Evolutionary conservation across 1,284 basidiomycete genomes (phyloP).

Genomic region (Ganoderma multipileum): DNA sequence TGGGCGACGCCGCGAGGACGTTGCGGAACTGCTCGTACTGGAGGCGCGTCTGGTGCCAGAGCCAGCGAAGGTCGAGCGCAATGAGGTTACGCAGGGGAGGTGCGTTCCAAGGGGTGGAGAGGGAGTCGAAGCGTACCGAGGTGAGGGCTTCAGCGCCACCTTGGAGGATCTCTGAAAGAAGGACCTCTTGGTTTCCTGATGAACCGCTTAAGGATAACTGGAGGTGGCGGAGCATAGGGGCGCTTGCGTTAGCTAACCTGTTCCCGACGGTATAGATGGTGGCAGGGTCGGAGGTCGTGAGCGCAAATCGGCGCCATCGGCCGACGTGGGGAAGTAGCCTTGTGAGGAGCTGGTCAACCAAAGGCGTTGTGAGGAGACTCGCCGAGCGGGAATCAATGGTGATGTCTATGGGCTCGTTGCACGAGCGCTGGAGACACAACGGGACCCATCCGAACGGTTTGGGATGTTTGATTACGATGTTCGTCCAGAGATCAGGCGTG

Average conservation of each 20-base stretch:
- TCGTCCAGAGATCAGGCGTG: slow-evolving; percentile 38
- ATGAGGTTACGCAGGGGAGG: slow-evolving; percentile 31
- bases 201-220: slow-evolving; percentile 36
- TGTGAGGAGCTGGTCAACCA: slow-evolving; percentile 28
- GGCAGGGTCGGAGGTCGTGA: slow-evolving; percentile 34
- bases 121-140: slow-evolving; percentile 36
- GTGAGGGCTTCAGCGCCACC: slow-evolving; percentile 34
- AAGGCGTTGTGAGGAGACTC: slow-evolving; percentile 21
- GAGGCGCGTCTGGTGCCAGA: slow-evolving; percentile 37
- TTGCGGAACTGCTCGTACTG: slow-evolving; percentile 34
- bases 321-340: slow-evolving; percentile 28
- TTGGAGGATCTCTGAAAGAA: slow-evolving; percentile 31
- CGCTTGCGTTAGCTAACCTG: slow-evolving; percentile 26
- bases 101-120: slow-evolving; percentile 33
- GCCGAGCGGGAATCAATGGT: slow-evolving; percentile 35
- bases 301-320: slow-evolving; percentile 34
- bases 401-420: slow-evolving; percentile 32
- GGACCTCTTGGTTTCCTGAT: slow-evolving; percentile 34
- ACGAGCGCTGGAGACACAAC: slow-evolving; percentile 33
- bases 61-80: slow-evolving; percentile 37
- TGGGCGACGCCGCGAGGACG: slow-evolving; percentile 34
- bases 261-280: slow-evolving; percentile 30
- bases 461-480: slow-evolving; percentile 33
- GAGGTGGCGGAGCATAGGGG: slow-evolving; percentile 32
- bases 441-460: slow-evolving; percentile 32